Conservation (phyloP, 148 eudicot genomes). For the Rhododendron molle region DNA sequence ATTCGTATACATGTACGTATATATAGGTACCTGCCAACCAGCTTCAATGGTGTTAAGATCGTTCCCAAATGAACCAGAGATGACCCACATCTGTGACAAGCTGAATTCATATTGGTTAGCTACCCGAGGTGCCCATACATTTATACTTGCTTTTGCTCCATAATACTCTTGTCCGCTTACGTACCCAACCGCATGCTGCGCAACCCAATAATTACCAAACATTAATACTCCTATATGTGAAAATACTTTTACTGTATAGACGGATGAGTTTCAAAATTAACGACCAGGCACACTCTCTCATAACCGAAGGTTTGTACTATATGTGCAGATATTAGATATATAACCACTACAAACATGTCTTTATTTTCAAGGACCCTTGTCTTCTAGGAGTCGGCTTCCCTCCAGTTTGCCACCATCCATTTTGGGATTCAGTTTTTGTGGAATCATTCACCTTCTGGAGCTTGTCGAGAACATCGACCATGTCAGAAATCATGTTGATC, state of each 20-base stretch:
- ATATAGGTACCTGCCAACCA: slow-evolving; percentile 80
- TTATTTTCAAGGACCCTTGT: background rate
- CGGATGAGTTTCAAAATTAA: too few species aligned
- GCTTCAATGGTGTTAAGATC: slow-evolving; percentile 99
- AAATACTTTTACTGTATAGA: too few species aligned
- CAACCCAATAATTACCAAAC: background rate
- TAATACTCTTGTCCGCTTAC: slow-evolving; percentile 78
- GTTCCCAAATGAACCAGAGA: slow-evolving; percentile 87
- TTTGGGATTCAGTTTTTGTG: too few species aligned
- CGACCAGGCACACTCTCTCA: too few species aligned
- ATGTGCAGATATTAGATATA: too few species aligned
- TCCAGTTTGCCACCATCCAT: too few species aligned
- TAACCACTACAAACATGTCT: background rate
- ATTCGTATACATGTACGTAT: slow-evolving; percentile 1
- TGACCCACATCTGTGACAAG: slow-evolving; percentile 91
- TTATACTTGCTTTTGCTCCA: slow-evolving; percentile 92
- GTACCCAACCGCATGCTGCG: slow-evolving; percentile 95
- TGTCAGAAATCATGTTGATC: too few species aligned
- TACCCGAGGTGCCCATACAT: slow-evolving; percentile 86
- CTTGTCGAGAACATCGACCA: too few species aligned
- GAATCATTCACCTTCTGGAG: too few species aligned
- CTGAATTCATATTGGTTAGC: slow-evolving; percentile 80
- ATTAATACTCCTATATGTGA: background rate
- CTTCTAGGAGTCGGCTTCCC: too few species aligned
- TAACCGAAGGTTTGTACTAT: too few species aligned